phyloP scores from a whole-genome alignment of 257 asterid species.

The Penstemon barbatus region DNA sequence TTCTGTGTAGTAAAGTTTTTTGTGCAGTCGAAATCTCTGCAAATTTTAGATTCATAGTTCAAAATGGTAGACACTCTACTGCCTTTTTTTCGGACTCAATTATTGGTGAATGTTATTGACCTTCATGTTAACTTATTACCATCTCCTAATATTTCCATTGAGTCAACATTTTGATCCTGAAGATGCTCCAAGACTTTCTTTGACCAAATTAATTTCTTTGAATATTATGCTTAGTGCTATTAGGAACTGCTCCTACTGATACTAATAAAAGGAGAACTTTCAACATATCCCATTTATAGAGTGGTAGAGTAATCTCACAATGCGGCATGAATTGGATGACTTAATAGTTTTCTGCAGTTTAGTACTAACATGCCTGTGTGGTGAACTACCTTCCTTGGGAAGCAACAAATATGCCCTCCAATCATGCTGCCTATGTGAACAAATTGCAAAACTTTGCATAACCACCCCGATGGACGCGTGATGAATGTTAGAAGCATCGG shows the following conservation, averaged over 20 bases:
- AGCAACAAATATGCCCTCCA: no score
- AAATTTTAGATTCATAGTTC: neutral
- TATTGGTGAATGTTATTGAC: neutral
- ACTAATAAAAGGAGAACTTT: neutral
- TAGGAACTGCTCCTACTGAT: neutral
- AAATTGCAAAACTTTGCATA: no score
- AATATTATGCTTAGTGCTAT: slow-evolving; percentile 1
- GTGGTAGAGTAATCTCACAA: no score
- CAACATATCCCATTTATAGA: neutral
- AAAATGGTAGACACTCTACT: neutral
- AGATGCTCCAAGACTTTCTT: neutral
- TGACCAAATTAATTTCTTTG: neutral
- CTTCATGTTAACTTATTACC: neutral
- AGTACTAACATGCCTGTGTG: no score
- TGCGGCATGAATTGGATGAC: no score
- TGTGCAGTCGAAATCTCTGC: neutral
- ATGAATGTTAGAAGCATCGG: no score
- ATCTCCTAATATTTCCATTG: neutral
- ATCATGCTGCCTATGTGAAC: no score
- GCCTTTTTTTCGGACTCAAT: neutral
- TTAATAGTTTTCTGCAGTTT: no score
- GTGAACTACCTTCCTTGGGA: no score
- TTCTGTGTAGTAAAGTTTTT: neutral
- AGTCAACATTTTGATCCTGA: slow-evolving; percentile 5
- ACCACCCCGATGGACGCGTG: no score